Evolutionary conservation across 139 green algal species (phyloP), one percentile per base, ranked within the genome.

Genomic region (Pedinophyceae sp.): DNA sequence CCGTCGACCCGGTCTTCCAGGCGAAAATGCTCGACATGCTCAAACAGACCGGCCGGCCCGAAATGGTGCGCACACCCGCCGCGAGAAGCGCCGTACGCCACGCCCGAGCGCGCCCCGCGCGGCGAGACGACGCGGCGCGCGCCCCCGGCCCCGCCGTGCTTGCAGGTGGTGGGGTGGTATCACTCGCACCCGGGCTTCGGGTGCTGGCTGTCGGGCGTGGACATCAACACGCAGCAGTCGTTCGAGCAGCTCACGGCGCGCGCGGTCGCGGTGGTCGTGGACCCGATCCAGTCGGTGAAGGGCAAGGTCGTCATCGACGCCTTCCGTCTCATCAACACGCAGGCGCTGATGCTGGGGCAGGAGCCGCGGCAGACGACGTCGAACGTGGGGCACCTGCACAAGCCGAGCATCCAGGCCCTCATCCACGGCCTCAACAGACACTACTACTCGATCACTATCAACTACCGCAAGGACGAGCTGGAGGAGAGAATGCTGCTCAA

Each of bases 21-120:
- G 95, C 89, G 7, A 94, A 94, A 60, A 99, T 99, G 91, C 72
- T 97, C 26, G 91, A 99, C 66, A 98, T 98, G 91, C 68, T 99
- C n/a, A 97, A 96, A 69, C 91, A 99, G 72, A 79, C 77, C 1
- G 90, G 91, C 15, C 49, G 86, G 60, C 84, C 88, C 19, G 90
- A 99, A 69, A 98, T 99, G 92, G 91, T n/a, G n/a, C n/a, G n/a
- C n/a, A n/a, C n/a, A n/a, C n/a, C n/a, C n/a, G n/a, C n/a, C n/a
- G n/a, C n/a, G n/a, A n/a, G n/a, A n/a, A n/a, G n/a, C n/a, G n/a
- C n/a, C n/a, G n/a, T n/a, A n/a, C n/a, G n/a, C n/a, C n/a, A n/a
- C n/a, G n/a, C n/a, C n/a, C n/a, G n/a, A n/a, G n/a, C n/a, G n/a
- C n/a, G n/a, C n/a, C n/a, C n/a, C n/a, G n/a, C n/a, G n/a, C n/a